Evolutionary conservation across 2,329 filamentous ascomycete species (phyloP), one percentile per base, ranked within the genome.

Genomic region (Ascocoryne sarcoides): DNA sequence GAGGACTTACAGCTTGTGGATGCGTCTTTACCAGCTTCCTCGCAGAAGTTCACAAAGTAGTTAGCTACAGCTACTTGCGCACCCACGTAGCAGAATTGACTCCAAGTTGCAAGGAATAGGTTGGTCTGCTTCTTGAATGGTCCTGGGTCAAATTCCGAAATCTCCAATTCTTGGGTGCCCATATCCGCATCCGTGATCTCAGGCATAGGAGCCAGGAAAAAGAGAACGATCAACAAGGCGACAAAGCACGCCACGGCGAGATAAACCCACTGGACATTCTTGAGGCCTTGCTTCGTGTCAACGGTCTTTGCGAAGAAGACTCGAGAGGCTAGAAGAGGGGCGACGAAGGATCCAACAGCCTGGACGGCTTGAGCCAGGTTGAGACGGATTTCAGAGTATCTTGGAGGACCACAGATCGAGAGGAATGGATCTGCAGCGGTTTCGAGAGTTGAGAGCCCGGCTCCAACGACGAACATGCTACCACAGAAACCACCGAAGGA

Each of bases 31-130:
- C 69, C 60, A 3, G 76, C 77, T 48, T 82, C 75, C 16, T 66
- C 68, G 12, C 72, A 71, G 54, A 83, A 84, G 63, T 85, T 85
- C 65, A 85, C 83, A 60, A 85, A 85, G 59, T 84, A 83, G 39
- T 62, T 61, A 1, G 77, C 77, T 39, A 81, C 75, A 43, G 72
- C 74, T 28, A 81, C 68, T 57, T 90, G 84, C 0, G 83, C 76
- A 35, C 84, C 84, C 0, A 70, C 82, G 59, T 90, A 92, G 58
- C 79, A 84, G 62, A 89, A 89, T 50, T 90, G 84, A 0, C 82
- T 80, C 50, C 79, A 74, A 0, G 82, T 75, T 10, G 82, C 84
- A 53, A 86, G 82, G 68, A 88, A 87, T 2, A 89, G 68, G 17
- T 76, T 75, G 60, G 82, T 87, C 52, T 86, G 81, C 61, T 83